phyloP scores from a whole-genome alignment of 75 land plant species.

The Selaginella moellendorffii region DNA sequence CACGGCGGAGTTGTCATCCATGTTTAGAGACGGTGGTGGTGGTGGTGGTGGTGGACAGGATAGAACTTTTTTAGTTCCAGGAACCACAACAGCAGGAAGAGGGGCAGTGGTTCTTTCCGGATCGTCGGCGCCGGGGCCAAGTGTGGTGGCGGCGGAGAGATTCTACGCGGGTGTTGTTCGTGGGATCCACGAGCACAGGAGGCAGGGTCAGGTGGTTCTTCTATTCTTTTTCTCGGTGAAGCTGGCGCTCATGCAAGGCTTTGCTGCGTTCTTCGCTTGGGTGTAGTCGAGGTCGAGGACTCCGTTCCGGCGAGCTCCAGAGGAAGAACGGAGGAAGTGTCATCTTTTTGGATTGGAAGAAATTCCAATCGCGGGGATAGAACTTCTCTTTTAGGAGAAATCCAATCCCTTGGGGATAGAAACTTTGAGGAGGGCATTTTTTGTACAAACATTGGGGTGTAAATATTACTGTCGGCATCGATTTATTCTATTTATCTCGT shows the following conservation, averaged over 20 bases:
- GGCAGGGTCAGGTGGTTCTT: conserved; percentile 59
- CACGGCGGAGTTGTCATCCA: conserved; percentile 7
- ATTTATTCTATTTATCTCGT: too few relatives aligned
- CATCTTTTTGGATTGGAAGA: too few relatives aligned
- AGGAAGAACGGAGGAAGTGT: too few relatives aligned
- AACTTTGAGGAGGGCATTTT: too few relatives aligned
- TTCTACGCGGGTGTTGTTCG: conserved; percentile 11
- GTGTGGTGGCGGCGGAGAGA: not conserved
- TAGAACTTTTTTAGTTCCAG: too few relatives aligned
- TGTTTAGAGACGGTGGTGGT: conserved; percentile 5
- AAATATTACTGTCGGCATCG: too few relatives aligned
- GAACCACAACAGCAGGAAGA: not conserved
- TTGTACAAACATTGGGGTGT: too few relatives aligned
- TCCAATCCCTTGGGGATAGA: too few relatives aligned
- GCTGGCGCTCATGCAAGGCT: conserved; percentile 21
- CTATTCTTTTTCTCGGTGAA: conserved; percentile 44
- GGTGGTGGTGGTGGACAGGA: conserved; percentile 2
- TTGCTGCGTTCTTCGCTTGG: conserved; percentile 21
- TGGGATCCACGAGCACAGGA: conserved; percentile 40
- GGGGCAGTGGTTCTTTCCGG: conserved; percentile 12
- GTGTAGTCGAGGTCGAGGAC: too few relatives aligned
- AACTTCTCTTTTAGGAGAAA: too few relatives aligned
- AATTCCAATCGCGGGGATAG: too few relatives aligned
- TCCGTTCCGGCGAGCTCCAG: too few relatives aligned
- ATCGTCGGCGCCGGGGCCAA: conserved; percentile 6